phyloP scores from a whole-genome alignment of 2,329 filamentous ascomycete genomes.

The Fusarium globosum region DNA sequence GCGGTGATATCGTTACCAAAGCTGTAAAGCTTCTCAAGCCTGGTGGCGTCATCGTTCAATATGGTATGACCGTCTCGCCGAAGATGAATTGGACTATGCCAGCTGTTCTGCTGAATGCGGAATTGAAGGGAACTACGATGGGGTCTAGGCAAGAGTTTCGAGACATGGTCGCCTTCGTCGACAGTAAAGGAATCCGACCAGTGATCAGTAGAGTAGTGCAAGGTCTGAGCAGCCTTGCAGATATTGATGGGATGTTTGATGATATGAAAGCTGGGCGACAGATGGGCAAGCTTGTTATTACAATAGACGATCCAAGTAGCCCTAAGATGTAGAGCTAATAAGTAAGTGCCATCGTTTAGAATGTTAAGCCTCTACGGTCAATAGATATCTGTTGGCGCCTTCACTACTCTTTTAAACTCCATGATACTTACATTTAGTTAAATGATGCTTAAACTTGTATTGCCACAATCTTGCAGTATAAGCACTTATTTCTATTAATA shows the following conservation, averaged over 20 bases:
- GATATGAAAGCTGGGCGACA: not conserved
- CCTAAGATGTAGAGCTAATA: not conserved
- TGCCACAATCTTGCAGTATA: too few species aligned
- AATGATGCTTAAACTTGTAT: too few species aligned
- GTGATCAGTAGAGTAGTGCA: not conserved
- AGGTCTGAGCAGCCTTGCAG: accelerated
- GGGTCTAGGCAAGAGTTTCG: not conserved
- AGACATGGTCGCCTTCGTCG: not conserved
- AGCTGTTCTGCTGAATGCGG: not conserved
- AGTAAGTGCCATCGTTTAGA: too few species aligned
- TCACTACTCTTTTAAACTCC: too few species aligned
- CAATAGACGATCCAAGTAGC: not conserved
- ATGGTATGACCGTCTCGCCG: not conserved
- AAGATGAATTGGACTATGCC: not conserved
- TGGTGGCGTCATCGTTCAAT: not conserved
- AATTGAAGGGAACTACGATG: not conserved
- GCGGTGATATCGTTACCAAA: not conserved
- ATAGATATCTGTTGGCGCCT: too few species aligned
- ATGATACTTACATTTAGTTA: too few species aligned
- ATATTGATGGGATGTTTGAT: not conserved
- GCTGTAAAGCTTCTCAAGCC: not conserved
- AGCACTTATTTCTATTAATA: too few species aligned
- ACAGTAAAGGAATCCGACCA: not conserved
- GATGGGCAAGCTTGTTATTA: not conserved
- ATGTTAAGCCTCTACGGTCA: too few species aligned